Percentiles rank a stretch among this genome's conserved stretches.
Conservation (phyloP, 2,329 filamentous ascomycete genomes). For the Albifimbria verrucaria region DNA sequence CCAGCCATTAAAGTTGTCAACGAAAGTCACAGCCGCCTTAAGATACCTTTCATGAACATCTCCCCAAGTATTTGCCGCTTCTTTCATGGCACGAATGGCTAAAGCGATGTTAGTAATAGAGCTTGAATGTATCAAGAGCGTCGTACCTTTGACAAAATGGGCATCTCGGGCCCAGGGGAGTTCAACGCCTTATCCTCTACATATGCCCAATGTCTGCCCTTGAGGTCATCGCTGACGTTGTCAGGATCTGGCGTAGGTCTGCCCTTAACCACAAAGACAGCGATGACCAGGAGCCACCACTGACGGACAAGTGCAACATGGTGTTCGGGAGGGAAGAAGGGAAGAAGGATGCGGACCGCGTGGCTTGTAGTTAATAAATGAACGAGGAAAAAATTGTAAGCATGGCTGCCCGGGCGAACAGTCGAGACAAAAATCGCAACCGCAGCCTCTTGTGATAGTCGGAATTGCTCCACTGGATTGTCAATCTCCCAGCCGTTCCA, state of each 20-base stretch:
- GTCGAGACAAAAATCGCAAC: slow-evolving; percentile 61
- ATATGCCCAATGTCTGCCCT: slow-evolving; percentile 71
- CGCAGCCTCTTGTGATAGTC: slow-evolving; percentile 62
- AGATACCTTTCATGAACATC: slow-evolving; percentile 65
- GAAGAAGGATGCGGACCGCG: slow-evolving; percentile 81
- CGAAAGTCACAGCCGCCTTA: slow-evolving; percentile 67
- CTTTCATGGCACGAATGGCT: slow-evolving; percentile 71
- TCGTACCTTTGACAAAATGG: slow-evolving; percentile 77
- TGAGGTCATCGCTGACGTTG: slow-evolving; percentile 56
- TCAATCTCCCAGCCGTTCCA: slow-evolving; percentile 83
- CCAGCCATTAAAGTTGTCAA: slow-evolving; percentile 72
- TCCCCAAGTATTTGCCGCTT: slow-evolving; percentile 71
- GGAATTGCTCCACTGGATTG: slow-evolving; percentile 71
- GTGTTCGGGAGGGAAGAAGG: slow-evolving; percentile 68
- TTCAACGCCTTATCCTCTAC: slow-evolving; percentile 69
- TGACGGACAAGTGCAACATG: slow-evolving; percentile 74
- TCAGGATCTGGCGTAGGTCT: slow-evolving; percentile 70
- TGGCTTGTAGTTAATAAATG: slow-evolving; percentile 84
- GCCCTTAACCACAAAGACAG: slow-evolving; percentile 72
- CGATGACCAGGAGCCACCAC: slow-evolving; percentile 84
- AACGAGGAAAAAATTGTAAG: slow-evolving; percentile 80
- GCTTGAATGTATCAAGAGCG: neutral
- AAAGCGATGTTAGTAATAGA: slow-evolving; percentile 5
- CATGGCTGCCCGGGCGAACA: slow-evolving; percentile 52
- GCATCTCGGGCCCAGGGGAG: slow-evolving; percentile 68